Evolutionary conservation across 768 basidiomycete genomes (phyloP).

Genomic region (Sarcodon aspratus): DNA sequence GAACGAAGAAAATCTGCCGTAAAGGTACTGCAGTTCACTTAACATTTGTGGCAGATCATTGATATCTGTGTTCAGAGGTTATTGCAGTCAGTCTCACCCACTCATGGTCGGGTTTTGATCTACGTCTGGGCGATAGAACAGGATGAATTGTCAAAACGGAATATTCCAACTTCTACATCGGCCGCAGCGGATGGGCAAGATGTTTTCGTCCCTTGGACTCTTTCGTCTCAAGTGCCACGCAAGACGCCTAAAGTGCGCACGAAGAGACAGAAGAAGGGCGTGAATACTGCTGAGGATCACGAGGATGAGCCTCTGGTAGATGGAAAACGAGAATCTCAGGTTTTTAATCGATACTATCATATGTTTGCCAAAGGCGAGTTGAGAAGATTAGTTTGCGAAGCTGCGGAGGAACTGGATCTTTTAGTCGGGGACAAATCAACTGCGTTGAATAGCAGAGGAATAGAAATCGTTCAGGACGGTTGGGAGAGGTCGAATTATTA

Average conservation of each 20-base stretch:
- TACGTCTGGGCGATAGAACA: slow-evolving; percentile 98
- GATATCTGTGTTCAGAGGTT: slow-evolving; percentile 32
- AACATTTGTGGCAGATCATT: background rate
- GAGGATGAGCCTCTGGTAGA: background rate
- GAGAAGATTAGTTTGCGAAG: slow-evolving; percentile 41
- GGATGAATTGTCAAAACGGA: slow-evolving; percentile 71
- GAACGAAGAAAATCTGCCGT: slow-evolving; percentile 63
- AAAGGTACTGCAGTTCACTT: slow-evolving; percentile 34
- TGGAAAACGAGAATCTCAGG: slow-evolving; percentile 19
- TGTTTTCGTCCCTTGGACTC: slow-evolving; percentile 86
- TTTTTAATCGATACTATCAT: slow-evolving; percentile 91
- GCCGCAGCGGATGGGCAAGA: slow-evolving; percentile 41
- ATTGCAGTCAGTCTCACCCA: slow-evolving; percentile 49
- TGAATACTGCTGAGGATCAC: background rate
- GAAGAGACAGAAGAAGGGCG: slow-evolving; percentile 6
- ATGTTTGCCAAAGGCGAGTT: slow-evolving; percentile 87
- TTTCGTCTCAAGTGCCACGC: slow-evolving; percentile 23
- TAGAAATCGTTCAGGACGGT: slow-evolving; percentile 61
- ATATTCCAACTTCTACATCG: slow-evolving; percentile 26
- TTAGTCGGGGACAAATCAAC: slow-evolving; percentile 26
- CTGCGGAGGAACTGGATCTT: slow-evolving; percentile 48
- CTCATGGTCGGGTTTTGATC: slow-evolving; percentile 71
- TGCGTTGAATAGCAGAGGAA: slow-evolving; percentile 23
- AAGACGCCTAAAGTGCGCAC: slow-evolving; percentile 3
- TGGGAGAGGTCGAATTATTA: slow-evolving; percentile 91